These are phyloP conservation scores for Pleoardoris graminearum DNA, from an alignment of 2,329 filamentous ascomycete species.

Conservation along the genomic window DNA sequence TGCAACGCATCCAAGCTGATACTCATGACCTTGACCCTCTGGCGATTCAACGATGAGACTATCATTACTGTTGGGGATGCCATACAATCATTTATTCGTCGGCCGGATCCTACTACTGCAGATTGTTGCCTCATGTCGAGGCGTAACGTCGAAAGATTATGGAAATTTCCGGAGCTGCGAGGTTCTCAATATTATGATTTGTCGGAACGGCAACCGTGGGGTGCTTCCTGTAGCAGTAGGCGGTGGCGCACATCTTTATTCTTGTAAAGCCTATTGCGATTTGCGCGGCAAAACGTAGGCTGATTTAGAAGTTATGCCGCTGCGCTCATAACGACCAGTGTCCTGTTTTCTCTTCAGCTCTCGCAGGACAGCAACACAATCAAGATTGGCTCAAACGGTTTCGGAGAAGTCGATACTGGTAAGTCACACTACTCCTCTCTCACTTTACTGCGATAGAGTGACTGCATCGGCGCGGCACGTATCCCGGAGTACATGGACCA, in stretches of 20 bases:
- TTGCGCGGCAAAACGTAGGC: too few relatives aligned
- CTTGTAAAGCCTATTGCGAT: slow-evolving; percentile 7
- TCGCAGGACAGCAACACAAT: background rate
- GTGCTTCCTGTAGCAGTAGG: slow-evolving; percentile 7
- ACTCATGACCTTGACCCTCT: background rate
- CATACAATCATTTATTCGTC: background rate
- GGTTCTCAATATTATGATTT: slow-evolving; percentile 5
- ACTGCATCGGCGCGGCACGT: too few relatives aligned
- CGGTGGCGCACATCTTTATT: slow-evolving; percentile 13
- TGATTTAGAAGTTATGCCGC: too few relatives aligned
- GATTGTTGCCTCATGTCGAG: slow-evolving; percentile 15
- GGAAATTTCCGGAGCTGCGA: background rate
- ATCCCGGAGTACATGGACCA: too few relatives aligned
- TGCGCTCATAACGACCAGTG: background rate
- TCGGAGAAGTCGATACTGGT: slow-evolving; percentile 10
- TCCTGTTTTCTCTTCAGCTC: background rate
- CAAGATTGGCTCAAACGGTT: slow-evolving; percentile 2
- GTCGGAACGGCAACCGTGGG: slow-evolving; percentile 5
- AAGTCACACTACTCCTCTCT: background rate
- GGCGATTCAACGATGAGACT: background rate
- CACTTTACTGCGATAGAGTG: too few relatives aligned
- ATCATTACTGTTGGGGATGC: slow-evolving; percentile 8
- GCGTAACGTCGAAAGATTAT: slow-evolving; percentile 6
- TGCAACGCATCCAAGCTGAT: background rate
- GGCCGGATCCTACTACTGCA: slow-evolving; percentile 13